Conservation (phyloP, 805 yeast species). For the Henningerozyma blattae region DNA sequence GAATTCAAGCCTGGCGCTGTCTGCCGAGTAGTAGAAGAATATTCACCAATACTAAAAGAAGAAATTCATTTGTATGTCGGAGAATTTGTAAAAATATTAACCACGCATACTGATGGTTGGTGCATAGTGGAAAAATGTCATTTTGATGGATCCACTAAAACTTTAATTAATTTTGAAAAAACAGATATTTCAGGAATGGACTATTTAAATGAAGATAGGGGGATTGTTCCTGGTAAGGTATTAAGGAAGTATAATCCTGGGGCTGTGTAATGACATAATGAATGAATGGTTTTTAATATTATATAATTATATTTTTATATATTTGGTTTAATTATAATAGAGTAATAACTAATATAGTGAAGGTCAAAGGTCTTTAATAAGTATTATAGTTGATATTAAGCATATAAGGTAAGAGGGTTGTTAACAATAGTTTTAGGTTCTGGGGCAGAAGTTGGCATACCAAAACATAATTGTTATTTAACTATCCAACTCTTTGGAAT, state of each 20-base stretch:
- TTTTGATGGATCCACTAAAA: slow-evolving; percentile 10
- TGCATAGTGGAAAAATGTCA: slow-evolving; percentile 29
- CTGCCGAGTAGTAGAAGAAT: slow-evolving; percentile 14
- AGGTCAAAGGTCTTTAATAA: too few relatives aligned
- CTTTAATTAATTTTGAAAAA: not conserved
- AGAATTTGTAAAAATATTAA: slow-evolving; percentile 25
- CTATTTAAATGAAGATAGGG: slow-evolving; percentile 28
- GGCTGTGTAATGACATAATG: too few relatives aligned
- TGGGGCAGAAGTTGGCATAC: slow-evolving; percentile 29
- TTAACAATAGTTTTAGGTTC: slow-evolving; percentile 32
- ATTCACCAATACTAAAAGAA: slow-evolving; percentile 25
- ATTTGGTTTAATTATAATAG: too few relatives aligned
- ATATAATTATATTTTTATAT: too few relatives aligned
- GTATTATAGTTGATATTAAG: too few relatives aligned
- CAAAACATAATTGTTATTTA: slow-evolving; percentile 40
- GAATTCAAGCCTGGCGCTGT: slow-evolving; percentile 4
- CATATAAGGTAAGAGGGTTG: slow-evolving; percentile 29
- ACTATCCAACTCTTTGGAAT: slow-evolving; percentile 34
- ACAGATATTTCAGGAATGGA: slow-evolving; percentile 7
- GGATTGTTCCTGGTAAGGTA: slow-evolving; percentile 30
- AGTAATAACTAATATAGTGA: too few relatives aligned
- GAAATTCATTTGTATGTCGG: slow-evolving; percentile 24
- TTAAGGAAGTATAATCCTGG: too few relatives aligned
- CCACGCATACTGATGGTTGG: slow-evolving; percentile 35
- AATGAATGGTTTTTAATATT: too few relatives aligned